A percentile compares a stretch with the other conserved stretches of the same genome.
phyloP scores from a whole-genome alignment of 805 yeast genomes.

The Debaryomyces prosopidis region DNA sequence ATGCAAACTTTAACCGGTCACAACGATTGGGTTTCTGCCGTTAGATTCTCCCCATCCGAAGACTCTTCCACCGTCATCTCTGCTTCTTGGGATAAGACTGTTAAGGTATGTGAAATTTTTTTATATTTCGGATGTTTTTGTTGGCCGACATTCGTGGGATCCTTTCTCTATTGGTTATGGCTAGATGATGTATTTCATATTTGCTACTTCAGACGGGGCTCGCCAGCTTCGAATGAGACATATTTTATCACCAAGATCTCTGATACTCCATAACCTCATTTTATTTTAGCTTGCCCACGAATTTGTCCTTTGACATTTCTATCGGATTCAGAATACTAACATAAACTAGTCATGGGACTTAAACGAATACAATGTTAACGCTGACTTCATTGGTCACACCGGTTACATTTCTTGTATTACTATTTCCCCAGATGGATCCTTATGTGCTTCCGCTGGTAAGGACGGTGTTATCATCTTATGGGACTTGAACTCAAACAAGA shows the following conservation, averaged over 20 bases:
- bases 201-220: constrained; percentile 98
- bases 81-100: constrained; percentile 98
- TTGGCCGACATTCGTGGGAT: not conserved
- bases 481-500: constrained; percentile 85
- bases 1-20: constrained; percentile 92
- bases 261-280: constrained; percentile 47
- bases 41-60: constrained; percentile 91
- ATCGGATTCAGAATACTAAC: constrained; percentile 42
- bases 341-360: constrained; percentile 87
- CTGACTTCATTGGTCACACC: constrained; percentile 99
- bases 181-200: constrained; percentile 80
- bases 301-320: constrained; percentile 1
- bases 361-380: constrained; percentile 76
- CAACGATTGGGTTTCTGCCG: constrained; percentile 99
- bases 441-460: constrained; percentile 99
- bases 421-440: constrained; percentile 99
- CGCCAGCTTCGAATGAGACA: constrained; percentile 87
- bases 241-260: constrained; percentile 98
- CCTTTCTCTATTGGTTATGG: constrained; percentile 11
- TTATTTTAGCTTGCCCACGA: not conserved
- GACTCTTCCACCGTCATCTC: constrained; percentile 80
- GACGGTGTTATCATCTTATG: constrained; percentile 98
- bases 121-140: constrained; percentile 3
- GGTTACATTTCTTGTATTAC: constrained; percentile 97
- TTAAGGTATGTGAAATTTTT: constrained; percentile 81